Percentiles rank a stretch among this genome's conserved stretches.
These are phyloP conservation scores for Apocynum venetum DNA, from an alignment of 257 asterid species.

Conservation along the genomic window DNA sequence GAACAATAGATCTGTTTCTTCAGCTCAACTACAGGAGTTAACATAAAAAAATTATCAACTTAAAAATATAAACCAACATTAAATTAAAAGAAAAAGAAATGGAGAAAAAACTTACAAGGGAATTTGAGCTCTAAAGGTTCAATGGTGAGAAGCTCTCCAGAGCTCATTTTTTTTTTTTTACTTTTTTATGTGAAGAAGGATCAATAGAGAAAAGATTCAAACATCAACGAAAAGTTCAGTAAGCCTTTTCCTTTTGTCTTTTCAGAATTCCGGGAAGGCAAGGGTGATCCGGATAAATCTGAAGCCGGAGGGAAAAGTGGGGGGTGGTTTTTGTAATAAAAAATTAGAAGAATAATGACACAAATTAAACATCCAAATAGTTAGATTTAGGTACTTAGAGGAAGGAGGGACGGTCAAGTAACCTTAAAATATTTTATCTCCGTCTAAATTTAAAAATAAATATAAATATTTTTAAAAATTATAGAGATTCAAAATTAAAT, in stretches of 20 bases:
- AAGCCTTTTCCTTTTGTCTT: not conserved
- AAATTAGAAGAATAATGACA: not conserved
- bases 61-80: no score
- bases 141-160: slow-evolving; percentile 52
- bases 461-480: no score
- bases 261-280: not conserved
- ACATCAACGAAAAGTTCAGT: not conserved
- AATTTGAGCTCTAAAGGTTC: slow-evolving; percentile 65
- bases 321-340: not conserved
- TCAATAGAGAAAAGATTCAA: not conserved
- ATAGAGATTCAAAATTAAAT: no score
- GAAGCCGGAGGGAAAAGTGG: slow-evolving; percentile 6
- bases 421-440: no score
- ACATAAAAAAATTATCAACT: not conserved
- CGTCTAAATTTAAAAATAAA: no score
- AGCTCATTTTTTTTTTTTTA: slow-evolving; percentile 33
- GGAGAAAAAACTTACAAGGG: slow-evolving; percentile 40
- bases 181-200: not conserved
- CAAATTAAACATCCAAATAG: not conserved
- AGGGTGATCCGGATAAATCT: slow-evolving; percentile 35
- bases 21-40: slow-evolving; percentile 55
- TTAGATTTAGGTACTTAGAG: no score
- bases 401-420: no score
- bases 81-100: not conserved
- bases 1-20: slow-evolving; percentile 82